Base-by-base conservation (phyloP, 148 eudicot genomes). In the Amaranthus cruentus region DNA sequence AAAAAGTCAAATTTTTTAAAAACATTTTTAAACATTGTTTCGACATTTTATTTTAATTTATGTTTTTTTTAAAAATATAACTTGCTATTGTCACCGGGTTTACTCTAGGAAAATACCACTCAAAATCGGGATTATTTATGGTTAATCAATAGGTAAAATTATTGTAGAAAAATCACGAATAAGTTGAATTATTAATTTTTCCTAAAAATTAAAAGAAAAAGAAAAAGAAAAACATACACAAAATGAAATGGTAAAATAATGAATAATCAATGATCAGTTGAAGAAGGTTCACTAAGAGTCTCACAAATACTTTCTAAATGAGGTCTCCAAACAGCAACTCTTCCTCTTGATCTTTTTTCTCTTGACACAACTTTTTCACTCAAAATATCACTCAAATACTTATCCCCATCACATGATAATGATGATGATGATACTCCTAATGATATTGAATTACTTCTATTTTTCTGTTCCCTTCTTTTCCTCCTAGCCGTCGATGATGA, bases 261-360 rank as follows among this genome's bases (percentile, higher is more conserved):
- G 60, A 56, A 11, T 66, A 1, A 46, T 47, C 9, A 66, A 1
- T 15, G 46, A 59, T n/a, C 9, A 73, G 42, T 53, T 18, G 68
- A 75, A 56, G 60, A 50, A 44, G 73, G 55, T 2, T 77, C 86
- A 59, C 61, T 66, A 5, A 81, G 79, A 6, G 91, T 76, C 81
- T 91, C 93, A 28, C 70, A 77, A 59, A 89, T 89, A 75, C 90
- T 89, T 70, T 89, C 87, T 48, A 89, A 78, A 61, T 85, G 88
- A 18, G 97, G 97, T 60, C 91, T 78, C 97, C 97, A 91, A 21
- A 89, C 90, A 4, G 81, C 89, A 14, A 79, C 81, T 6, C 93
- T 79, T 5, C 97, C 93, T 47, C 97, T 71, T 0, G 38, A 28
- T 73, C 91, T 74, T 56, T 86, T 81, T 53, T 91, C 93, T 70